Evolutionary conservation across 805 yeast genomes (phyloP).

Genomic region (Ogataea trehaloabstinens): DNA sequence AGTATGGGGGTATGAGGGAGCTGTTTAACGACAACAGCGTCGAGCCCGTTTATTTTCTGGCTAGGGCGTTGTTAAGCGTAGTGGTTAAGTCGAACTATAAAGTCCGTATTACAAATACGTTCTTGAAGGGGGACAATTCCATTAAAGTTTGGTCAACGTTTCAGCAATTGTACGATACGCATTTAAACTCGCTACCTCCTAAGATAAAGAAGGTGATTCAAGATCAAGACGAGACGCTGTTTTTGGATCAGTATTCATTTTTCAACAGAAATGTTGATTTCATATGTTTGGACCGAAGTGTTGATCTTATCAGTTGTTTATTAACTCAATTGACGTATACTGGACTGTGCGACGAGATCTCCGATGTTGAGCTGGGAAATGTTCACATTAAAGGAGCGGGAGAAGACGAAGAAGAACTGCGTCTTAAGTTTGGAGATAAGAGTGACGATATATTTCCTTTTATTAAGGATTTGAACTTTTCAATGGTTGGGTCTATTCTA

Average conservation of each 20-base stretch:
- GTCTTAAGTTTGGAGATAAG: constrained; percentile 27
- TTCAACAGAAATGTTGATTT: constrained; percentile 57
- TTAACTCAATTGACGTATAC: constrained; percentile 76
- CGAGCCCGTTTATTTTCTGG: constrained; percentile 44
- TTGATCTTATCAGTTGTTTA: constrained; percentile 70
- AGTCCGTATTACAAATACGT: constrained; percentile 52
- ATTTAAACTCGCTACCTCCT: constrained; percentile 32
- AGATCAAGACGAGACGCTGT: constrained; percentile 35
- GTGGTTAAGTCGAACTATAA: constrained; percentile 38
- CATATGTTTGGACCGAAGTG: constrained; percentile 72
- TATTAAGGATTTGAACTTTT: constrained; percentile 69
- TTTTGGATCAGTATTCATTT: constrained; percentile 33
- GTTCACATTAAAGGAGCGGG: constrained; percentile 20
- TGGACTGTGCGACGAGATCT: constrained; percentile 77
- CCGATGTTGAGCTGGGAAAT: constrained; percentile 46
- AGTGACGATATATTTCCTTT: constrained; percentile 49
- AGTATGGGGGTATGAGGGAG: constrained; percentile 36
- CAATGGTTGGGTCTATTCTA: constrained; percentile 70
- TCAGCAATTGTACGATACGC: constrained; percentile 29
- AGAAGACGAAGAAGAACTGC: constrained; percentile 11
- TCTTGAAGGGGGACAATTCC: constrained; percentile 60
- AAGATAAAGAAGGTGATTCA: constrained; percentile 31
- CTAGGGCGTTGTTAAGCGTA: constrained; percentile 48
- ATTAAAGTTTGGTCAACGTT: constrained; percentile 44
- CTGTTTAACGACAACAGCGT: constrained; percentile 45